Evolutionary conservation across 768 basidiomycete genomes (phyloP).

Genomic region (Suillus hirtellus): DNA sequence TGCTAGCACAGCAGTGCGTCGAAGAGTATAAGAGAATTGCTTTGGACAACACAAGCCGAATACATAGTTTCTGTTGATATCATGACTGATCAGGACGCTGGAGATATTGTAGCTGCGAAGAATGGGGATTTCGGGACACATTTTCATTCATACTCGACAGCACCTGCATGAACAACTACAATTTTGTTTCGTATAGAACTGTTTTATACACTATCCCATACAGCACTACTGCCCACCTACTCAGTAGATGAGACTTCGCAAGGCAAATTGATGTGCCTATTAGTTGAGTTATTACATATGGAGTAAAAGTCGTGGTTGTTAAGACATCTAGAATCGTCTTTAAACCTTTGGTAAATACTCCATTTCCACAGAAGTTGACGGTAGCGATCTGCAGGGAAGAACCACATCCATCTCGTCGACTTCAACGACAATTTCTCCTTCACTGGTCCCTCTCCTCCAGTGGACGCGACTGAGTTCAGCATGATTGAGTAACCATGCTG

Average conservation of each 20-base stretch:
- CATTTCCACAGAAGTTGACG: not conserved
- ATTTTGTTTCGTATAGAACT: not conserved
- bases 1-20: not conserved
- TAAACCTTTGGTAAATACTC: no score
- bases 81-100: not conserved
- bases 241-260: constrained; percentile 9
- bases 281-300: not conserved
- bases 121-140: not conserved
- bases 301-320: not conserved
- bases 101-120: not conserved
- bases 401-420: not conserved
- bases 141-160: not conserved
- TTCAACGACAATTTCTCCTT: constrained; percentile 39
- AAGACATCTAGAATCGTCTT: no score
- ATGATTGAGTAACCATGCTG: constrained; percentile 45
- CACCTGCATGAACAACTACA: not conserved
- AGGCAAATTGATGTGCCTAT: not conserved
- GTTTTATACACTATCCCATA: not conserved
- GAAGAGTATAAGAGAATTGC: not conserved
- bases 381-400: not conserved
- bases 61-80: not conserved
- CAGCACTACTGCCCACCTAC: constrained; percentile 4
- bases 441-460: constrained; percentile 37
- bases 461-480: constrained; percentile 47
- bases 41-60: not conserved